Percentiles rank a stretch among this genome's conserved stretches.
Evolutionary conservation across 345 rosid genomes (phyloP).

Genomic region (Aegle marmelos): DNA sequence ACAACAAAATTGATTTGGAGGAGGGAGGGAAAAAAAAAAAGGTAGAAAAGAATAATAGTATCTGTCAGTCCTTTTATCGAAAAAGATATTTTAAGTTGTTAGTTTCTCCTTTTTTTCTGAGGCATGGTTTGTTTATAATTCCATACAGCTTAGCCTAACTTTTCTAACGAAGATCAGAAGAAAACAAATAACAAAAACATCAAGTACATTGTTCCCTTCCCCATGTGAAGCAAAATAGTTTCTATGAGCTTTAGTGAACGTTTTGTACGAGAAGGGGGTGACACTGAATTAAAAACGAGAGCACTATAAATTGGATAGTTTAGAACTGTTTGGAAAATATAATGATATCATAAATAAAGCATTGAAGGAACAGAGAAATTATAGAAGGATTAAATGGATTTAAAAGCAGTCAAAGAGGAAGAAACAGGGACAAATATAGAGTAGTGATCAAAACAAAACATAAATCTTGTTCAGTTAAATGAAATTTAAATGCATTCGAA

Average conservation of each 20-base stretch:
- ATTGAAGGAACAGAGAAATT: not conserved
- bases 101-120: not conserved
- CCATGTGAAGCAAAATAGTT: not conserved
- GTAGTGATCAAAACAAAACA: not conserved
- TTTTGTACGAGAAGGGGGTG: not conserved
- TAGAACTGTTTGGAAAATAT: not conserved
- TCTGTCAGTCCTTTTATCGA: not conserved
- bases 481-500: not conserved
- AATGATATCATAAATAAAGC: not conserved
- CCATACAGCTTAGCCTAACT: not conserved
- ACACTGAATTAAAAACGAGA: not conserved
- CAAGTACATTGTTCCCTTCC: not conserved
- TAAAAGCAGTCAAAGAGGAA: not conserved
- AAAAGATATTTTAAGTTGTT: not conserved
- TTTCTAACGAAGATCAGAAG: no score
- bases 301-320: not conserved
- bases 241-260: not conserved
- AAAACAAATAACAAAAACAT: not conserved
- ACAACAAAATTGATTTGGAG: not conserved
- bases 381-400: not conserved
- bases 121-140: not conserved
- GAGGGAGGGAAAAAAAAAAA: no score
- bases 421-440: not conserved
- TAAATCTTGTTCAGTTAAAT: not conserved
- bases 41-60: not conserved